These are phyloP conservation scores for Ustilago nuda DNA, from an alignment of 1,284 basidiomycete species.

Conservation along the genomic window DNA sequence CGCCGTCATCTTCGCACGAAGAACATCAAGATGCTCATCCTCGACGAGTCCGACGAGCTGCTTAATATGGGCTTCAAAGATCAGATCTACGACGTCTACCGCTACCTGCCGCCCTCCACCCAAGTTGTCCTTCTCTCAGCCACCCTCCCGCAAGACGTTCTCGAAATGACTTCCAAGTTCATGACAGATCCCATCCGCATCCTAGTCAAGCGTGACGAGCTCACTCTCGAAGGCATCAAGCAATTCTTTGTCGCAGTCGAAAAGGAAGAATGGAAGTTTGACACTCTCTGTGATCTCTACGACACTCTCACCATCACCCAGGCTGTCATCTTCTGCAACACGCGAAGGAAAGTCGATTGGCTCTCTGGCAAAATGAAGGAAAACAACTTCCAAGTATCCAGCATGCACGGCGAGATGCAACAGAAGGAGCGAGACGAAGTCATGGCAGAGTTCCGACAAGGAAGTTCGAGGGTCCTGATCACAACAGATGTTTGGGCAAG, in stretches of 20 bases:
- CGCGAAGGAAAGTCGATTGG: constrained; percentile 99
- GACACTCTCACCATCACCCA: constrained; percentile 99
- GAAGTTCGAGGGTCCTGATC: constrained; percentile 73
- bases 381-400: constrained; percentile 64
- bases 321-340: constrained; percentile 99
- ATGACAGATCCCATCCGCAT: constrained; percentile 99
- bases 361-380: constrained; percentile 97
- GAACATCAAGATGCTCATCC: constrained; percentile 99
- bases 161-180: constrained; percentile 99
- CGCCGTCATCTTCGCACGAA: constrained; percentile 91
- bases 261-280: constrained; percentile 99
- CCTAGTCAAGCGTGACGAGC: constrained; percentile 98
- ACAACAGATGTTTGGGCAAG: constrained; percentile 91
- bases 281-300: constrained; percentile 94
- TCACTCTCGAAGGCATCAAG: constrained; percentile 99
- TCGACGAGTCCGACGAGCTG: constrained; percentile 97
- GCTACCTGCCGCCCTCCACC: constrained; percentile 96
- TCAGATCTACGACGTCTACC: constrained; percentile 99
- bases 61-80: constrained; percentile 99
- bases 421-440: constrained; percentile 98
- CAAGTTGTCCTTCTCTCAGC: constrained; percentile 97
- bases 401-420: constrained; percentile 92
- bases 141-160: constrained; percentile 94
- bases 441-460: constrained; percentile 97
- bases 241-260: constrained; percentile 99